These are phyloP conservation scores for Solanum ossicruentum DNA, from an alignment of 257 asterid genomes.

Conservation along the genomic window DNA sequence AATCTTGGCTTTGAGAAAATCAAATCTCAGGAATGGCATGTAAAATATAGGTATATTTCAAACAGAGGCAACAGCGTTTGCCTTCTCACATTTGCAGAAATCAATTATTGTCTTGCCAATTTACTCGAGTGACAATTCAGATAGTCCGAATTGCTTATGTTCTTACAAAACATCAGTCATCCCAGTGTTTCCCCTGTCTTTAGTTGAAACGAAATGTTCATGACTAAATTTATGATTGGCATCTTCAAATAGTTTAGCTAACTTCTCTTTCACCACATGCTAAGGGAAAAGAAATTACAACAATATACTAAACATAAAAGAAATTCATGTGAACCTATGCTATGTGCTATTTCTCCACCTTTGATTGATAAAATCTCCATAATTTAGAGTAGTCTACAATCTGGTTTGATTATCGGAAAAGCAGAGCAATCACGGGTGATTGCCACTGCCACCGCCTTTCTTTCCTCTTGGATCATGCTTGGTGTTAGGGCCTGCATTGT, in stretches of 20 bases:
- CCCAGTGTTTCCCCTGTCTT: too few species aligned
- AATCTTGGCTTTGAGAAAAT: neutral
- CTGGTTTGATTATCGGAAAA: neutral
- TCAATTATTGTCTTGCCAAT: too few species aligned
- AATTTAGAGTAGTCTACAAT: neutral
- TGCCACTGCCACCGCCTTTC: constrained; percentile 35
- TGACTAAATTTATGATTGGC: too few species aligned
- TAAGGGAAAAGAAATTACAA: neutral
- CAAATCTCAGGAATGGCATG: neutral
- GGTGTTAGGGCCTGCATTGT: constrained; percentile 50
- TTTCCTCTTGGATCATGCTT: constrained; percentile 69
- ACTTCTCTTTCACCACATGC: neutral
- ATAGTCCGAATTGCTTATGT: too few species aligned
- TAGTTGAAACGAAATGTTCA: too few species aligned
- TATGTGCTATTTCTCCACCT: neutral
- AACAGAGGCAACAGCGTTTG: neutral
- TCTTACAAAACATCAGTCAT: too few species aligned
- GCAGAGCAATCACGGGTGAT: constrained; percentile 15
- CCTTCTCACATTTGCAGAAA: too few species aligned
- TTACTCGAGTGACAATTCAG: too few species aligned
- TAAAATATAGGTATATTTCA: neutral
- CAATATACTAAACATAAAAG: neutral
- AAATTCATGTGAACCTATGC: neutral
- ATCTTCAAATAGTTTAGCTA: neutral
- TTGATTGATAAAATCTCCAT: neutral